Evolutionary conservation across 495 filamentous ascomycete genomes (phyloP), one percentile per base, ranked within the genome.

Genomic region (Hypoxylon fuscum): DNA sequence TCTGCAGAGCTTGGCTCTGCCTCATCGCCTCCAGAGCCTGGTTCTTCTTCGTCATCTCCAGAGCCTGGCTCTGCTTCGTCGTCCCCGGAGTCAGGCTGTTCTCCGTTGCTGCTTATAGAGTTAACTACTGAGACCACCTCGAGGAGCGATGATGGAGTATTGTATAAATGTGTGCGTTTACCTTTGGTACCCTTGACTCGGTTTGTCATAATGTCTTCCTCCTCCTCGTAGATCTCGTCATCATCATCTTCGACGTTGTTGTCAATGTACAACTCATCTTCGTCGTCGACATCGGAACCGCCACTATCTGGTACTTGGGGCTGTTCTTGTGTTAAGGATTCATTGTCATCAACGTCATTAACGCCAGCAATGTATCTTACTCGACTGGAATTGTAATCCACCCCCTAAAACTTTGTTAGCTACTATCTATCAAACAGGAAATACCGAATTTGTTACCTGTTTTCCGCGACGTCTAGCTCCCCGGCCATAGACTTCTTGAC

Each of bases 401-500:
- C 59, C 1, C 46, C 73, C 38, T 74, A 69, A 6, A 32, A 18
- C n/a, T 14, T 61, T 65, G 14, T 77, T 53, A 66, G 62, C n/a
- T 2, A 14, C 14, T 17, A 2, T 12, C 31, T 10, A 14, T 32
- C 54, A 46, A 49, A 23, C 3, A 4, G 18, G 38, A 14, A 23
- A 12, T 25, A 17, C 1, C 25, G 25, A 17, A 15, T 31, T n/a
- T 76, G 76, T 70, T 72, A 87, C 85, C 55, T 74, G 71, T 40
- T 54, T 58, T 23, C 52, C 59, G 27, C 83, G 74, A 12, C 81
- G 80, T 37, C 93, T 82, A 59, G 90, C 93, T 18, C 96, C 95
- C 21, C 94, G 86, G 1, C 96, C 96, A 27, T 96, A 82, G 6
- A 83, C 85, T 68, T 95, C 82, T 25, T 83, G 78, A 42, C 83